These are phyloP conservation scores for Aspergillus niger DNA, from an alignment of 2,329 filamentous ascomycete species.

Conservation along the genomic window DNA sequence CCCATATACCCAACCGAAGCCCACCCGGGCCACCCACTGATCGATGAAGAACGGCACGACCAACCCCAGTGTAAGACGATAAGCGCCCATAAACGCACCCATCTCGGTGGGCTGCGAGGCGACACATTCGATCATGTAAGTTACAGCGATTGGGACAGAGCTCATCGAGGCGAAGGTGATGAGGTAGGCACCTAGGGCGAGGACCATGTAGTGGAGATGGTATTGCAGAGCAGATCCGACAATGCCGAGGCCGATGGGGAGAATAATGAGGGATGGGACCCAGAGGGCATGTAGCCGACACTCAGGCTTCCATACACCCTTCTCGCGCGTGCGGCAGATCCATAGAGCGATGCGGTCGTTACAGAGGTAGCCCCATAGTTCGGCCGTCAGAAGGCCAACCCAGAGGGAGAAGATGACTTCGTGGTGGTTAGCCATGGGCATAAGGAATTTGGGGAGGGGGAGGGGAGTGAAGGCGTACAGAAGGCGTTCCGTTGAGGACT, in stretches of 20 bases:
- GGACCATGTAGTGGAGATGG: constrained; percentile 2
- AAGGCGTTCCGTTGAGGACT: not conserved
- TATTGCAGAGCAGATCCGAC: not conserved
- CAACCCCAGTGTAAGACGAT: not conserved
- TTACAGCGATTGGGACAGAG: not conserved
- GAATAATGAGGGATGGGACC: not conserved
- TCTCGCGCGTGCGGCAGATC: not conserved
- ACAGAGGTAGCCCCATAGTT: constrained; percentile 2
- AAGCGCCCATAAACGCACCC: not conserved
- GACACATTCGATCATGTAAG: not conserved
- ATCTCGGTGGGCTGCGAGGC: constrained; percentile 1
- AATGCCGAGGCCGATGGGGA: constrained; percentile 1
- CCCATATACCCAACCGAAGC: not conserved
- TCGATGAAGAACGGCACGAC: not conserved
- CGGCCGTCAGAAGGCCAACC: not conserved
- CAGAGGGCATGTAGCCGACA: constrained; percentile 2
- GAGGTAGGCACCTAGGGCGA: constrained; percentile 1
- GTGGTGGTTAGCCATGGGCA: not conserved
- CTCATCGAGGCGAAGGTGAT: constrained; percentile 6
- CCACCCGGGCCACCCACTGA: not conserved
- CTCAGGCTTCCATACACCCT: constrained; percentile 1
- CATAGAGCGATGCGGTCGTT: constrained; percentile 2
- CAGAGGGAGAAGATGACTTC: not conserved
- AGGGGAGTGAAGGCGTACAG: not conserved
- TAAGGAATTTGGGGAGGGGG: not conserved